A percentile compares a stretch with the other conserved stretches of the same genome.
Conservation (phyloP, 768 basidiomycete genomes). For the Suillus sp. region DNA sequence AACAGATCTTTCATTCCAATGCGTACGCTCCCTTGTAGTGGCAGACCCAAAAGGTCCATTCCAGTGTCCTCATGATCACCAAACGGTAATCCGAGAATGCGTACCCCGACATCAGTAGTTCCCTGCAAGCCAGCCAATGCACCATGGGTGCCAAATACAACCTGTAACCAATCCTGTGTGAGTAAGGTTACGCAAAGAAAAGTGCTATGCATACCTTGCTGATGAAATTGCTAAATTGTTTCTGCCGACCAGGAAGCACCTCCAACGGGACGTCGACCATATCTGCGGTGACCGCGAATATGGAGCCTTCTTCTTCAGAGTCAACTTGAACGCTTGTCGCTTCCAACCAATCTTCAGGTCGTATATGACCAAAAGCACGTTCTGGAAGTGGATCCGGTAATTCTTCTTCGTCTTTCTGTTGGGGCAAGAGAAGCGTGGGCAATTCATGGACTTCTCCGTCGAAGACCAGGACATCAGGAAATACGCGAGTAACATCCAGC, state of each 20-base stretch:
- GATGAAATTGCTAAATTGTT: slow-evolving; percentile 75
- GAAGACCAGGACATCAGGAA: slow-evolving; percentile 78
- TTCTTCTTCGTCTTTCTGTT: slow-evolving; percentile 42
- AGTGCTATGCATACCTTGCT: slow-evolving; percentile 55
- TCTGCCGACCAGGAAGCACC: slow-evolving; percentile 77
- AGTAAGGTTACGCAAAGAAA: slow-evolving; percentile 11
- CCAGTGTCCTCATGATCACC: slow-evolving; percentile 24
- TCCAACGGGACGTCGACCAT: slow-evolving; percentile 75
- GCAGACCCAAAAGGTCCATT: slow-evolving; percentile 63
- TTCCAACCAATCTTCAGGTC: slow-evolving; percentile 68
- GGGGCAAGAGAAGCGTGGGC: slow-evolving; percentile 10
- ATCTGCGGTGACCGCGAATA: slow-evolving; percentile 61
- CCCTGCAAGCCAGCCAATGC: slow-evolving; percentile 72
- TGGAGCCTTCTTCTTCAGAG: slow-evolving; percentile 50
- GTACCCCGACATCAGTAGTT: slow-evolving; percentile 57
- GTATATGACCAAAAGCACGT: slow-evolving; percentile 74
- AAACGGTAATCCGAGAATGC: slow-evolving; percentile 62
- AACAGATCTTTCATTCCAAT: slow-evolving; percentile 55
- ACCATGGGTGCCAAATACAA: slow-evolving; percentile 66
- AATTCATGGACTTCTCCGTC: slow-evolving; percentile 64
- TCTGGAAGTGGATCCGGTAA: slow-evolving; percentile 70
- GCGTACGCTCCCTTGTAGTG: slow-evolving; percentile 65
- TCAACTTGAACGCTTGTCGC: slow-evolving; percentile 45
- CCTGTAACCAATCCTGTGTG: slow-evolving; percentile 39
- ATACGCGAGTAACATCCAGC: slow-evolving; percentile 62